Evolutionary conservation across 2,329 filamentous ascomycete species (phyloP), one percentile per base, ranked within the genome.

Genomic region (Lasiodiplodia sp.): DNA sequence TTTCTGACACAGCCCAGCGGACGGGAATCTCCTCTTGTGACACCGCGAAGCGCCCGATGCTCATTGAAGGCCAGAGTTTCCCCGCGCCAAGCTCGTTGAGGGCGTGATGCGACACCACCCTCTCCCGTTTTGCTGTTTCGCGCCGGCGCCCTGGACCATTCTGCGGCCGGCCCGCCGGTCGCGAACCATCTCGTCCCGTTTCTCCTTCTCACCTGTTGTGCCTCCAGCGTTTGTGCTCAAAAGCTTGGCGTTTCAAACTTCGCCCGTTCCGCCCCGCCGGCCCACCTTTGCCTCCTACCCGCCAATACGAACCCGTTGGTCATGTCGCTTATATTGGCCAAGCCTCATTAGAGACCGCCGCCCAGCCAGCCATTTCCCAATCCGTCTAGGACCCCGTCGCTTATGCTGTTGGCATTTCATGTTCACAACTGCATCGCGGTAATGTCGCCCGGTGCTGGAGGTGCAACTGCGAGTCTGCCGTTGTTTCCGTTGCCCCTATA

Each of bases 231-330:
- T 31, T 62, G 58, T 25, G 34, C 6, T 40, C 3, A 18, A 37
- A 34, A 49, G 58, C 58, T 62, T 62, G 58, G 58, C 58, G 58
- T 62, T 62, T 62, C 58, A 62, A 49, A 49, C 23, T 12, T 21
- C 10, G 11, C 25, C 56, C 37, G 37, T 58, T 58, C 40, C 7
- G 40, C 16, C 7, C 25, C 8, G 16, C 10, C 16, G 40, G 38
- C 58, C 58, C 58, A 62, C 58, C 21, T 40, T 12, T 16, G 5
- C n/a, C 40, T 37, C 58, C 40, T 62, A 18, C 18, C 25, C 37
- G 53, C 53, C 40, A 12, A 62, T 28, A 23, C 25, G 14, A 28
- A 28, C 6, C 28, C 28, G 28, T 28, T 28, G 28, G 40, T 25
- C 25, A 16, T 37, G n/a, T 58, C 34, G 34, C 55, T 58, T 58